phyloP scores from a whole-genome alignment of 768 basidiomycete genomes.

The Trametes cubensis region DNA sequence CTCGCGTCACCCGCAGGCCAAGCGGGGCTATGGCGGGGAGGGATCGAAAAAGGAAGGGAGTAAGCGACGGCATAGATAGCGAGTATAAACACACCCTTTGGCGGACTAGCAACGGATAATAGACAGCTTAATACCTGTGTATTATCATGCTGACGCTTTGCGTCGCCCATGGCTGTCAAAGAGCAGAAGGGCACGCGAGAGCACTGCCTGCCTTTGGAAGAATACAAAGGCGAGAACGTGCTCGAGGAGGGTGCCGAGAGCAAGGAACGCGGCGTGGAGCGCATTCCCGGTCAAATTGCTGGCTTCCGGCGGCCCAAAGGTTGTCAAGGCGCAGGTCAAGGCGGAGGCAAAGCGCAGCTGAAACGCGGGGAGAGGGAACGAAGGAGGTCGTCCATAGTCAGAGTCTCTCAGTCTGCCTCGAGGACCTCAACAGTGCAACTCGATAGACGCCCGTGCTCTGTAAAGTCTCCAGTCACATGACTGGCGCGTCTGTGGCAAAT shows the following conservation, averaged over 20 bases:
- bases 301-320: neutral
- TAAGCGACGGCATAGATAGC: neutral
- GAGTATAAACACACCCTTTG: conserved; percentile 7
- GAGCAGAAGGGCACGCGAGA: neutral
- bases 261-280: neutral
- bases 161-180: neutral
- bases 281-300: neutral
- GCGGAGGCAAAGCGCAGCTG: neutral
- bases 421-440: neutral
- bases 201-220: neutral
- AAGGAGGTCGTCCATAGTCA: too few species aligned
- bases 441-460: neutral
- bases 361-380: too few species aligned
- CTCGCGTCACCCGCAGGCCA: conserved; percentile 1
- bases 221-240: conserved; percentile 13
- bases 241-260: neutral
- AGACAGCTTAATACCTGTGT: neutral
- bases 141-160: neutral
- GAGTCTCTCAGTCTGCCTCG: neutral
- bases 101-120: neutral
- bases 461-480: neutral
- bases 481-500: neutral
- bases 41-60: neutral
- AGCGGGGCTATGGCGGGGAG: neutral
- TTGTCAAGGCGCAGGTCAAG: neutral